These are phyloP conservation scores for Bretschneidera sinensis DNA, from an alignment of 345 rosid species.

Conservation along the genomic window DNA sequence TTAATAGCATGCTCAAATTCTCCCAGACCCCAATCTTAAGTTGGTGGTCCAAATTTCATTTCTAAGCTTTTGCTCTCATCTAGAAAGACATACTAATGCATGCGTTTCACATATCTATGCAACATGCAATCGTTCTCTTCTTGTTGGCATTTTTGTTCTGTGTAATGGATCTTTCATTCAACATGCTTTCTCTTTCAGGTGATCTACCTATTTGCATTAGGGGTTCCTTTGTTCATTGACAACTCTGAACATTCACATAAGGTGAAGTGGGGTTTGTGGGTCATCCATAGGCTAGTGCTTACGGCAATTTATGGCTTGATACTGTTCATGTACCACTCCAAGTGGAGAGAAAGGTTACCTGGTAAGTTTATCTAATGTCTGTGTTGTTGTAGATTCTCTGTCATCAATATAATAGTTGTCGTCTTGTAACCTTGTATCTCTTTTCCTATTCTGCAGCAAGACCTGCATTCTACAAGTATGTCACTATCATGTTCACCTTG, in stretches of 20 bases:
- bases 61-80: background rate
- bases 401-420: background rate
- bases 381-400: background rate
- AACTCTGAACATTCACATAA: constrained; percentile 36
- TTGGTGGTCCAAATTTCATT: no score
- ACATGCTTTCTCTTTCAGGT: constrained; percentile 41
- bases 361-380: constrained; percentile 36
- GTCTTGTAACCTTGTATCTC: constrained; percentile 10
- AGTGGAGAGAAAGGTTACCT: constrained; percentile 81
- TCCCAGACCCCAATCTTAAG: no score
- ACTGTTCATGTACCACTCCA: constrained; percentile 69
- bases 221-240: constrained; percentile 75
- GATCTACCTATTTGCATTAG: constrained; percentile 64
- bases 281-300: constrained; percentile 68
- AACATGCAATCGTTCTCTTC: background rate
- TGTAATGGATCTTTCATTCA: constrained; percentile 6
- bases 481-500: constrained; percentile 55
- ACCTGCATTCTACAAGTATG: constrained; percentile 83
- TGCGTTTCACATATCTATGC: background rate
- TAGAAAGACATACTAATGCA: background rate
- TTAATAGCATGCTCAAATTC: no score
- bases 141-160: background rate
- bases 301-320: constrained; percentile 70
- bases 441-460: constrained; percentile 53
- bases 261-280: constrained; percentile 86